phyloP scores from a whole-genome alignment of 2,329 filamentous ascomycete species.

The Sclerotinia sclerotiorum region DNA sequence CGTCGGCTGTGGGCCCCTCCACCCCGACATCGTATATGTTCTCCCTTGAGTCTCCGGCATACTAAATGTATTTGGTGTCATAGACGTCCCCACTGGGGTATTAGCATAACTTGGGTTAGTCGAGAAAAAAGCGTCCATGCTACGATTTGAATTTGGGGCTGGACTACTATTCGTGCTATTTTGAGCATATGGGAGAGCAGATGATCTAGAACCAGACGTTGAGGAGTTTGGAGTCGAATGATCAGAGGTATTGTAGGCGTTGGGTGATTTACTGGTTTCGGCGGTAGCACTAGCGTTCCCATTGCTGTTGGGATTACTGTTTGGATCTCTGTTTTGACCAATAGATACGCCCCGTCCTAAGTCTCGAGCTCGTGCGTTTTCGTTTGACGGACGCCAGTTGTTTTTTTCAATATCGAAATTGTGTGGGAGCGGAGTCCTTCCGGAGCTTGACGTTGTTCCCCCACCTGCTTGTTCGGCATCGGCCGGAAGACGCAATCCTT shows the following conservation, averaged over 20 bases:
- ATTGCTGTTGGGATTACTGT: constrained; percentile 21
- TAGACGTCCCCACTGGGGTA: constrained; percentile 27
- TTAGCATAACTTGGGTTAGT: constrained; percentile 30
- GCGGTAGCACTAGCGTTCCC: constrained; percentile 45
- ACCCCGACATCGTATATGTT: constrained; percentile 47
- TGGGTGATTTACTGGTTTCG: constrained; percentile 34
- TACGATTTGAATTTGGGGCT: constrained; percentile 37
- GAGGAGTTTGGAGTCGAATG: constrained; percentile 62
- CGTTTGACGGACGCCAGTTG: constrained; percentile 29
- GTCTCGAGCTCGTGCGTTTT: constrained; percentile 11
- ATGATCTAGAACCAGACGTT: constrained; percentile 44
- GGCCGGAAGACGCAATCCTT: neutral
- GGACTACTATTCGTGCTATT: constrained; percentile 48
- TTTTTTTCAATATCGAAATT: constrained; percentile 22
- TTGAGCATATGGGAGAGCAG: constrained; percentile 30
- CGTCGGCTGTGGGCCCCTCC: constrained; percentile 44
- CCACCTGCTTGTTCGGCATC: neutral
- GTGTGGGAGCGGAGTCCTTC: constrained; percentile 19
- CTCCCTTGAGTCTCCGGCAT: constrained; percentile 44
- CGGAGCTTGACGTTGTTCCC: constrained; percentile 14
- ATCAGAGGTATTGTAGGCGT: constrained; percentile 44
- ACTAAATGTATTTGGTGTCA: constrained; percentile 42
- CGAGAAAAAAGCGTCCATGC: constrained; percentile 39
- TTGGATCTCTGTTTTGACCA: constrained; percentile 13
- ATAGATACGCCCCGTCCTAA: neutral